A percentile compares a stretch with the other conserved stretches of the same genome.
phyloP scores from a whole-genome alignment of 306 rosid genomes.

The Vachellia pachyceras region DNA sequence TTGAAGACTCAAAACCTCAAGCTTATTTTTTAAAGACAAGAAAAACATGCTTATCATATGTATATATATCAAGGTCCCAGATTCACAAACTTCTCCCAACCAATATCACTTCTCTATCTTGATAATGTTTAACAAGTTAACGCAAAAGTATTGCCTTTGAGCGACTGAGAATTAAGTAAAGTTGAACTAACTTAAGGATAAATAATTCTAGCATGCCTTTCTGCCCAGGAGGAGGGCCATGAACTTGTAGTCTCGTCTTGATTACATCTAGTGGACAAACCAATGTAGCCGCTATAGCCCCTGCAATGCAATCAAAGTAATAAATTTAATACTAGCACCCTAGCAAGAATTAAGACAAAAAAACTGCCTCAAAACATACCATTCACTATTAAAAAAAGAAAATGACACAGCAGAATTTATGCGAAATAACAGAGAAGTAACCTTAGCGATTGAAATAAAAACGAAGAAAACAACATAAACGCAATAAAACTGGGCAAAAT shows the following conservation, averaged over 20 bases:
- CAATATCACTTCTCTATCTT: conserved; percentile 12
- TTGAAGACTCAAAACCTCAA: conserved; percentile 15
- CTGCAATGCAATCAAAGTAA: conserved; percentile 50
- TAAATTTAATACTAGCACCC: not conserved
- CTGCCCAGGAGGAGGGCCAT: conserved; percentile 79
- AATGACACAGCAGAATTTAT: not conserved
- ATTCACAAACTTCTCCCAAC: not conserved
- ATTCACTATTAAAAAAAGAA: not conserved
- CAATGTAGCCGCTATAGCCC: conserved; percentile 92
- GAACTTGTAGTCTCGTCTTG: conserved; percentile 97
- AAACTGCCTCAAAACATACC: not conserved
- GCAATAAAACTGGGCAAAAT: conserved; percentile 38
- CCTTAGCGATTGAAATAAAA: not conserved
- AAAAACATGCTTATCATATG: not conserved
- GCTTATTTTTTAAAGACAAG: conserved; percentile 8
- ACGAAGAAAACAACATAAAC: conserved; percentile 31
- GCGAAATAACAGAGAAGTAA: not conserved
- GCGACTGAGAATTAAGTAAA: not conserved
- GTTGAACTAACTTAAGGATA: not conserved
- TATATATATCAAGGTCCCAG: not conserved
- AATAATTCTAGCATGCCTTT: conserved; percentile 55
- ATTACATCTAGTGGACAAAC: conserved; percentile 97
- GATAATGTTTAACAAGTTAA: conserved; percentile 27
- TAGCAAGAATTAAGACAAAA: not conserved
- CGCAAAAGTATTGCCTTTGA: conserved; percentile 3